phyloP scores from a whole-genome alignment of 2,329 filamentous ascomycete species.

The Passalora sequoiae region DNA sequence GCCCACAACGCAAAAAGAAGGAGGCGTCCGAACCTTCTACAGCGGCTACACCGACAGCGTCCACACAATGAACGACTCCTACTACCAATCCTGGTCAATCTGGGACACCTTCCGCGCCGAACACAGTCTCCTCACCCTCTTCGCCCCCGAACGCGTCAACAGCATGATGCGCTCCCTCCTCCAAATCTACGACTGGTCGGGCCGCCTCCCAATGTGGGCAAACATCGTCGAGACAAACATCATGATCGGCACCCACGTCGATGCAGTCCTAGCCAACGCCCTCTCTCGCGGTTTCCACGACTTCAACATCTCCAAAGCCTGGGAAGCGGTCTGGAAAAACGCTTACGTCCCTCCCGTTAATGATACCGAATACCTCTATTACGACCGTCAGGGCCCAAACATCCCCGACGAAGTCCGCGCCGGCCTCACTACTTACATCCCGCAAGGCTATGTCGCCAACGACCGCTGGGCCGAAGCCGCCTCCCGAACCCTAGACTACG shows the following conservation, averaged over 20 bases:
- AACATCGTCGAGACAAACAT: slow-evolving; percentile 49
- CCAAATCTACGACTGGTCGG: slow-evolving; percentile 45
- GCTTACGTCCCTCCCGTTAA: slow-evolving; percentile 43
- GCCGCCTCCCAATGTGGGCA: slow-evolving; percentile 47
- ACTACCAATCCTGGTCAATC: slow-evolving; percentile 50
- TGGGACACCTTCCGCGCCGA: slow-evolving; percentile 49
- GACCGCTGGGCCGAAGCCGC: slow-evolving; percentile 46
- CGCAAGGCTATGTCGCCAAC: slow-evolving; percentile 45
- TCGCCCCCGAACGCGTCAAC: slow-evolving; percentile 45
- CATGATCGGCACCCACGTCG: slow-evolving; percentile 49
- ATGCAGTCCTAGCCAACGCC: slow-evolving; percentile 47
- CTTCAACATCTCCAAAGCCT: slow-evolving; percentile 43
- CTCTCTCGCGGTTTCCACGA: slow-evolving; percentile 40
- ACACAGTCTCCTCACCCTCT: slow-evolving; percentile 43
- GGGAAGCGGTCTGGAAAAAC: slow-evolving; percentile 43
- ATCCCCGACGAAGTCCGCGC: slow-evolving; percentile 43
- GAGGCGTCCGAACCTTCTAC: slow-evolving; percentile 36
- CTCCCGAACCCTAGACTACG: slow-evolving; percentile 46
- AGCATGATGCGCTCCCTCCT: slow-evolving; percentile 46
- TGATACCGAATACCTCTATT: slow-evolving; percentile 44
- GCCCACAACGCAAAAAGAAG: slow-evolving; percentile 29
- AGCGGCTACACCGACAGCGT: slow-evolving; percentile 46
- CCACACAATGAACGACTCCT: slow-evolving; percentile 41
- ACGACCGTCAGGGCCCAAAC: slow-evolving; percentile 44
- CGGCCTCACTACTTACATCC: slow-evolving; percentile 43